Evolutionary conservation across 495 filamentous ascomycete genomes (phyloP).

Genomic region (Aspergillus saccharolyticus): DNA sequence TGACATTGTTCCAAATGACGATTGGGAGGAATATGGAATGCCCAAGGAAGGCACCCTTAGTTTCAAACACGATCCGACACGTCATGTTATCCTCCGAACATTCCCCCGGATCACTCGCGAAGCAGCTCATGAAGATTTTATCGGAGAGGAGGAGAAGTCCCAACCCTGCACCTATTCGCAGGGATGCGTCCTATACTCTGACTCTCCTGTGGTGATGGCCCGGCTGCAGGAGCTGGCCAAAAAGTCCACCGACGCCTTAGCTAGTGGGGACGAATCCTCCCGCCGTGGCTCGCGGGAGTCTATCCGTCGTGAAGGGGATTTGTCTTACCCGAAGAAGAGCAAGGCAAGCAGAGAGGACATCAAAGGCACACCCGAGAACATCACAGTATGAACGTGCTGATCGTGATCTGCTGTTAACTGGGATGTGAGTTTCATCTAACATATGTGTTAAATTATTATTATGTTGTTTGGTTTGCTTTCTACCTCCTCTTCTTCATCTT

Average conservation of each 20-base stretch:
- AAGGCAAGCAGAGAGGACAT: background rate
- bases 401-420: background rate
- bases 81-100: conserved; percentile 46
- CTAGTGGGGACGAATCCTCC: conserved; percentile 18
- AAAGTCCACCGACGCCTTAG: conserved; percentile 28
- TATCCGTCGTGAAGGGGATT: conserved; percentile 5
- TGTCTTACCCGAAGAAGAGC: conserved; percentile 9
- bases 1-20: conserved; percentile 33
- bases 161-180: conserved; percentile 44
- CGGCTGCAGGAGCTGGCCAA: conserved; percentile 46
- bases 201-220: conserved; percentile 48
- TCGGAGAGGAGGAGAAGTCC: conserved; percentile 35
- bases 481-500: conserved; percentile 2
- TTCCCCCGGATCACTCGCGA: conserved; percentile 55
- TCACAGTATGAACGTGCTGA: background rate
- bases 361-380: background rate
- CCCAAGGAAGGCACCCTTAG: conserved; percentile 18
- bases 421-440: background rate
- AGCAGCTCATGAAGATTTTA: conserved; percentile 51
- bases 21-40: conserved; percentile 44
- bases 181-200: conserved; percentile 50
- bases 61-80: conserved; percentile 25
- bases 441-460: conserved; percentile 5
- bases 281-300: conserved; percentile 18
- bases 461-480: background rate